These are phyloP conservation scores for Camellia lanceoleosa DNA, from an alignment of 148 eudicot species.

Conservation along the genomic window DNA sequence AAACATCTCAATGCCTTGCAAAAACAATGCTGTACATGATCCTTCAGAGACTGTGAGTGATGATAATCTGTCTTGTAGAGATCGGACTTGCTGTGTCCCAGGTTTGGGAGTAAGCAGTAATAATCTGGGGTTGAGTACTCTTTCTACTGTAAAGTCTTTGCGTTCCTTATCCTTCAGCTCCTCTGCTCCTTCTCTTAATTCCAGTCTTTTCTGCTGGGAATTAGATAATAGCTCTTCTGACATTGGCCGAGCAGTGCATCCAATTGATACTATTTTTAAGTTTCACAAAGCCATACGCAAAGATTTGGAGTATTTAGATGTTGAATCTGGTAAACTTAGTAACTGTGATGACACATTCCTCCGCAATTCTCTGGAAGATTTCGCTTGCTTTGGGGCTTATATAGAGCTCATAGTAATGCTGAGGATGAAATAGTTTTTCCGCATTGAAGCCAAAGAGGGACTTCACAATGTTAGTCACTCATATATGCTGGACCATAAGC, in stretches of 20 bases:
- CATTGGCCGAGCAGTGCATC: conserved; percentile 51
- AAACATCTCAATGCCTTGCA: conserved; percentile 29
- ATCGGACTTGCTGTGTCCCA: conserved; percentile 83
- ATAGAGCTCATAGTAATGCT: conserved; percentile 93
- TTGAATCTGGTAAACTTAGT: conserved; percentile 75
- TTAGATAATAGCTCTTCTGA: conserved; percentile 53
- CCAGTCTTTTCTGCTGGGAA: conserved; percentile 95
- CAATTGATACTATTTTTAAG: conserved; percentile 81
- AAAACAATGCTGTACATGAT: conserved; percentile 25
- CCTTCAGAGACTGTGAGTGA: conserved; percentile 28
- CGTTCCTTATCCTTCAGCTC: conserved; percentile 83
- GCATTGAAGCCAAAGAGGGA: conserved; percentile 83
- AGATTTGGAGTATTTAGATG: conserved; percentile 87
- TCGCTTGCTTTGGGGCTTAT: conserved; percentile 77
- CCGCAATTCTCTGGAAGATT: conserved; percentile 77
- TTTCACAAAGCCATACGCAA: conserved; percentile 91
- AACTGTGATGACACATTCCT: conserved; percentile 62
- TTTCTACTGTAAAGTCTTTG: conserved; percentile 67
- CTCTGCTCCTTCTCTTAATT: conserved; percentile 81
- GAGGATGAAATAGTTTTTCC: conserved; percentile 94
- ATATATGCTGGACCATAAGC: conserved; percentile 85
- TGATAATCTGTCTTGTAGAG: conserved; percentile 39
- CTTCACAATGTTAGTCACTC: conserved; percentile 92
- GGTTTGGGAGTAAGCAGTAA: conserved; percentile 74
- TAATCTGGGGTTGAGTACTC: conserved; percentile 45